phyloP scores from a whole-genome alignment of 2,329 filamentous ascomycete genomes.

The Torrubiellomyces zombiae region DNA sequence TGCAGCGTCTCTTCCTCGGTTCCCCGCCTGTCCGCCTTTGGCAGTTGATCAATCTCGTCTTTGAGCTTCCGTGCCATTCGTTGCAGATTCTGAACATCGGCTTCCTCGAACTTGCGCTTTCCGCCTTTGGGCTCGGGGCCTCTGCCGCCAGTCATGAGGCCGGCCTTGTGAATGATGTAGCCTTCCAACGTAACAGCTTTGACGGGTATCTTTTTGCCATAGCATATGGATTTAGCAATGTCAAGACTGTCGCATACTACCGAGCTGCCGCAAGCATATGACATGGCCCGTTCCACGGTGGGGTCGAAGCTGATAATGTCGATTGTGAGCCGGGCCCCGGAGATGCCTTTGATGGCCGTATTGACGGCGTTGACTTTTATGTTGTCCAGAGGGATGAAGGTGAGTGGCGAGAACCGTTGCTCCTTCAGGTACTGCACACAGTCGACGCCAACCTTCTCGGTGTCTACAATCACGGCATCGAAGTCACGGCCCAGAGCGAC shows the following conservation, averaged over 20 bases:
- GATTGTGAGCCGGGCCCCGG: conserved; percentile 75
- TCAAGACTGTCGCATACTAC: conserved; percentile 83
- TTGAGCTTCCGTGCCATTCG: conserved; percentile 59
- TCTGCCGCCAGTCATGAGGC: conserved; percentile 89
- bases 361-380: conserved; percentile 90
- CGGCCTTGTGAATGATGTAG: conserved; percentile 92
- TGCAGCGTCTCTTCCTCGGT: conserved; percentile 67
- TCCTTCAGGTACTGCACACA: conserved; percentile 92
- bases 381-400: conserved; percentile 91
- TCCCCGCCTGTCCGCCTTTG: conserved; percentile 59
- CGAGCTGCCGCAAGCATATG: conserved; percentile 85
- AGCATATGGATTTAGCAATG: conserved; percentile 80
- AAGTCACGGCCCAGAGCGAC: conserved; percentile 86
- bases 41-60: conserved; percentile 63
- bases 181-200: conserved; percentile 92
- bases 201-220: conserved; percentile 67
- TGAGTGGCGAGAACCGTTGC: conserved; percentile 72
- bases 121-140: conserved; percentile 57
- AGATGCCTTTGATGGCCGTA: conserved; percentile 76
- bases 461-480: conserved; percentile 87
- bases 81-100: conserved; percentile 72
- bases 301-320: conserved; percentile 92
- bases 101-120: conserved; percentile 75
- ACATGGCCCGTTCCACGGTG: conserved; percentile 77
- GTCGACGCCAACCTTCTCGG: conserved; percentile 82